Base-by-base conservation (phyloP, 805 yeast species). In the Pichia membranifaciens region DNA sequence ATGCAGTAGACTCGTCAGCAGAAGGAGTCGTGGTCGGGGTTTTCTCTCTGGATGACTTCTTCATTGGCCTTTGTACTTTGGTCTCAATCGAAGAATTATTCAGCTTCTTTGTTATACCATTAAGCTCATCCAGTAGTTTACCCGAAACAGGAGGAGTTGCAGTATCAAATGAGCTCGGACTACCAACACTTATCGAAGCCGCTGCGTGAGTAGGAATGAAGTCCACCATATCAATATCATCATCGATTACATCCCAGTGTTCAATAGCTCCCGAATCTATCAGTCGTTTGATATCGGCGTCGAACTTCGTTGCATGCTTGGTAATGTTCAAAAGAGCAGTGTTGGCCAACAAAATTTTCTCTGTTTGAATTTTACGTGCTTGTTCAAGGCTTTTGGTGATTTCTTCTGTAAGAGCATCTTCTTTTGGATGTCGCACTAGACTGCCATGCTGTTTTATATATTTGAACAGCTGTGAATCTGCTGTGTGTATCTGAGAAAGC, bases 361-460 rank as follows among this genome's bases (percentile, higher is more conserved):
- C 93, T 51, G 78, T 76, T 61, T 91, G 97, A 35, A 87, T 56
- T 45, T 69, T 70, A 45, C 75, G 71, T 6, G 84, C 81, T 40
- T 71, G 67, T 33, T 73, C 73, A 69, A 82, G 78, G 48, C 84
- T 91, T 38, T 82, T 84, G 39, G 77, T 74, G 7, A 90, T 84
- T 56, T 82, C 82, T 23, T 77, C 73, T 55, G 78, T 76, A 4
- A 84, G 58, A 51, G 74, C 81, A 40, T 71, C 78, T 60, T 91
- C 99, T 53, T 87, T 84, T 2, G 96, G 93, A 63, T 84, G 84
- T 53, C 81, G 85, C 1, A 83, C 75, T 38, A 84, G 66, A 1
- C 96, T 83, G 1, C 97, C 96, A 65, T 87, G 81, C 42, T 85
- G 82, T 53, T 83, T 79, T 51, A 89, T 85, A 62, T 79, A 83